phyloP scores from a whole-genome alignment of 108 stramenopile species.

The Cyclotella cryptica region DNA sequence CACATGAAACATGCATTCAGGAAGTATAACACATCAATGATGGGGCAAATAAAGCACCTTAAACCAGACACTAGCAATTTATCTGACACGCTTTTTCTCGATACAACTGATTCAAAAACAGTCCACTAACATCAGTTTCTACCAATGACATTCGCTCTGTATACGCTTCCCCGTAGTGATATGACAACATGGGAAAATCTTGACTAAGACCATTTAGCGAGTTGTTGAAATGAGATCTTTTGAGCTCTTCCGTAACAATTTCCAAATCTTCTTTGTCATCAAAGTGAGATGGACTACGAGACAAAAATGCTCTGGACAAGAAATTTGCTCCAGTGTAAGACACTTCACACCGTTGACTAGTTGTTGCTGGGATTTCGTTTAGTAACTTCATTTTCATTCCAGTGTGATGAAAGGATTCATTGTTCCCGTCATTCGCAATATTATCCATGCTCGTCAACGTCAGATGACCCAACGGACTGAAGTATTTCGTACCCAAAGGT shows the following conservation, averaged over 20 bases:
- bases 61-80: too few species aligned
- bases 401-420: conserved; percentile 66
- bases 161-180: conserved; percentile 65
- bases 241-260: conserved; percentile 40
- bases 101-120: conserved; percentile 63
- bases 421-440: conserved; percentile 22
- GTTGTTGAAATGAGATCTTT: conserved; percentile 30
- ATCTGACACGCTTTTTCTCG: conserved; percentile 17
- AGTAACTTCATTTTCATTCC: conserved; percentile 65
- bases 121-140: conserved; percentile 32
- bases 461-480: conserved; percentile 47
- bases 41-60: too few species aligned
- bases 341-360: conserved; percentile 39
- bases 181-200: conserved; percentile 47
- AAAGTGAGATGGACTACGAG: not conserved
- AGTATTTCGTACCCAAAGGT: conserved; percentile 37
- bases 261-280: conserved; percentile 46
- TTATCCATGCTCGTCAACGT: conserved; percentile 25
- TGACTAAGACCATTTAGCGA: conserved; percentile 9
- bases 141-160: conserved; percentile 48
- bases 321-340: conserved; percentile 36
- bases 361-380: conserved; percentile 22
- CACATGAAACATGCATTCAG: too few species aligned
- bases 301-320: conserved; percentile 38
- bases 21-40: too few species aligned